A percentile compares a stretch with the other conserved stretches of the same genome.
Evolutionary conservation across 2,329 filamentous ascomycete genomes (phyloP).

Genomic region (Cordyceps javanica): DNA sequence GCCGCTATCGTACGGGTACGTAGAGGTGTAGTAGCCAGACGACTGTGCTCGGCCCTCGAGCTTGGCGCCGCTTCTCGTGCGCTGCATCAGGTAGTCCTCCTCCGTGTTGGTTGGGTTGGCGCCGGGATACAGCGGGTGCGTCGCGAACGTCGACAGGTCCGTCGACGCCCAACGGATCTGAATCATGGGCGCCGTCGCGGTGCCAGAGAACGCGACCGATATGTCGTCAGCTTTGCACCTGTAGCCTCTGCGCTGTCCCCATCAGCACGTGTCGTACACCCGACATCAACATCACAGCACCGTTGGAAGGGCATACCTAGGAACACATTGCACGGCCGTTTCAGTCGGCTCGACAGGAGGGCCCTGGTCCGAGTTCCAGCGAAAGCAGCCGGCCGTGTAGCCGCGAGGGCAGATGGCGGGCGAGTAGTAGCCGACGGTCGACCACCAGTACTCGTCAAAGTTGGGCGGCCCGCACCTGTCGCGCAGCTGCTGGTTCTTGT

Average conservation of each 20-base stretch:
- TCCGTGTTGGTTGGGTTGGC: conserved; percentile 10
- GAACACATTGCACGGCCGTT: conserved; percentile 13
- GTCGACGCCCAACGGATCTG: conserved; percentile 12
- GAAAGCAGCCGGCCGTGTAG: conserved; percentile 11
- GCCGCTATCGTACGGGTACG: background rate
- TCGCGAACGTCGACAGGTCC: conserved; percentile 7
- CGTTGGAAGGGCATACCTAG: background rate
- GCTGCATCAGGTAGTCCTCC: conserved; percentile 1
- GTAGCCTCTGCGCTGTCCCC: conserved; percentile 2
- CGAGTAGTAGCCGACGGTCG: conserved; percentile 12
- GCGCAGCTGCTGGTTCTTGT: conserved; percentile 5
- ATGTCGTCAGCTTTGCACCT: conserved; percentile 4
- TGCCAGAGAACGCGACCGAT: conserved; percentile 7
- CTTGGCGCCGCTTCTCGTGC: background rate
- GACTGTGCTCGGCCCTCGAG: background rate
- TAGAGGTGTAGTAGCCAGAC: background rate
- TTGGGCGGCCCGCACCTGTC: conserved; percentile 8
- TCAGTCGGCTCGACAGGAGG: conserved; percentile 11
- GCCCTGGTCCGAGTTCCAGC: conserved; percentile 10
- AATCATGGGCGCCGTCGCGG: conserved; percentile 10
- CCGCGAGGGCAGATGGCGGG: conserved; percentile 9
- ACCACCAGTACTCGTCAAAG: conserved; percentile 12
- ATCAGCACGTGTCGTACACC: background rate
- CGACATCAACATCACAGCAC: too few species aligned
- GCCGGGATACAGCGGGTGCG: conserved; percentile 10